A percentile compares a stretch with the other conserved stretches of the same genome.
Conservation (phyloP, 2,329 filamentous ascomycete genomes). For the Curvularia sp. region DNA sequence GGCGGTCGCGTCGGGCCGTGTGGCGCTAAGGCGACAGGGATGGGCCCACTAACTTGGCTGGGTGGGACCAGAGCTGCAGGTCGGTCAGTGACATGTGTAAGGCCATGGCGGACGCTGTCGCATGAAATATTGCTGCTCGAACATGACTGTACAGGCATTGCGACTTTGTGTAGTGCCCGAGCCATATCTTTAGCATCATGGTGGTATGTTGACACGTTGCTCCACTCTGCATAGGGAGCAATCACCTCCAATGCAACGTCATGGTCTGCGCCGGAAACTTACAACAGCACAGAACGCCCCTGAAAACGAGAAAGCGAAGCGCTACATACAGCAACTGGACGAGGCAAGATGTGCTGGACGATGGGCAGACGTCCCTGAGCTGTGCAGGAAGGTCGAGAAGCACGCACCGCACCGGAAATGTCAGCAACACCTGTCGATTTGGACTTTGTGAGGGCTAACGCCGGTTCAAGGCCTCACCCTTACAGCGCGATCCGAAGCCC, state of each 20-base stretch:
- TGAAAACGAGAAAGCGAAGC: slow-evolving; percentile 75
- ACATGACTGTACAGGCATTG: slow-evolving; percentile 38
- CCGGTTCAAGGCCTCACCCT: slow-evolving; percentile 53
- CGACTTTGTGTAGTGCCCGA: slow-evolving; percentile 36
- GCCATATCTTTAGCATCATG: slow-evolving; percentile 43
- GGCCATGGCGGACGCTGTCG: slow-evolving; percentile 30
- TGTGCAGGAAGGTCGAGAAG: slow-evolving; percentile 91
- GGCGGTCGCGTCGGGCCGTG: slow-evolving; percentile 31
- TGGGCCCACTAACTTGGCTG: slow-evolving; percentile 24
- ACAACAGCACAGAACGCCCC: slow-evolving; percentile 50
- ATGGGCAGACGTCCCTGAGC: slow-evolving; percentile 86
- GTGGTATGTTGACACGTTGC: slow-evolving; percentile 40
- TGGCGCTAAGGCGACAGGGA: slow-evolving; percentile 33
- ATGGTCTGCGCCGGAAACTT: slow-evolving; percentile 36
- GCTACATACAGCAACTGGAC: slow-evolving; percentile 84
- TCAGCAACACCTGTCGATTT: slow-evolving; percentile 56
- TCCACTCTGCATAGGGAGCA: neutral
- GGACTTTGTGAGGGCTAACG: slow-evolving; percentile 23
- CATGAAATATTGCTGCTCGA: slow-evolving; percentile 35
- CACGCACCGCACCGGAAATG: slow-evolving; percentile 86
- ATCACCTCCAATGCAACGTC: slow-evolving; percentile 37
- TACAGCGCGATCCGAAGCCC: slow-evolving; percentile 56
- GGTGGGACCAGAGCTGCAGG: slow-evolving; percentile 22
- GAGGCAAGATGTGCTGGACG: slow-evolving; percentile 84
- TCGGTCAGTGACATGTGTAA: slow-evolving; percentile 32